Base-by-base conservation (phyloP, 345 rosid species). In the Brassica incana region DNA sequence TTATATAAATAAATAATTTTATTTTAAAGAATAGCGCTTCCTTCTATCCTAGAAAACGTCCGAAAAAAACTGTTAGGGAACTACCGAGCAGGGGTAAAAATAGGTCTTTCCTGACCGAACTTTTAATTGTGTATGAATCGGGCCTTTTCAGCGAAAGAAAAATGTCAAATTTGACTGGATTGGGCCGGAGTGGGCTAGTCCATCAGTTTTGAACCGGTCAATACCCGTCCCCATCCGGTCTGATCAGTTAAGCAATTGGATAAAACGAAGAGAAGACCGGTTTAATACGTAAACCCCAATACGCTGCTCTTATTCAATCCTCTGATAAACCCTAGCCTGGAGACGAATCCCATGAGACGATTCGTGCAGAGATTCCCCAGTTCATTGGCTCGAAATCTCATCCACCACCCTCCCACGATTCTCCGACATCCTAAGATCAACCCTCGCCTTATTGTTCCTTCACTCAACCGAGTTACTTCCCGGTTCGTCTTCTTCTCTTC, bases 401-500 rank as follows among this genome's bases (percentile, higher is more conserved):
- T 78, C 50, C 76, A 16, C 50, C 76, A 16, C 14, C 36, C 78
- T 33, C 79, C 83, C n/a, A 38, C 61, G 1, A 64, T 60, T 59
- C 30, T 76, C 5, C 68, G 72, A 7, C 52, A 38, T 32, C 23
- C 12, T 27, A 65, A 11, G 43, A 15, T 8, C 15, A 8, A 45
- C 30, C 25, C 25, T 45, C 29, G 40, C 72, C 9, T 68, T 43
- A 74, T 29, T 43, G 79, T 16, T 64, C 75, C 75, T 60, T 59
- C 54, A 20, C 23, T 33, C 72, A 5, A 61, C 23, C 59, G 59
- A 60, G 63, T 43, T 38, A 15, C 52, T 45, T 75, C 71, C 67
- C 77, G 32, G 64, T 65, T 65, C 80, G 83, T 69, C 45, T 79
- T 82, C 65, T 87, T 81, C 86, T 80, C 87, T 10, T 76, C 86